Conservation (phyloP, 352 stramenopile species). For the Phytophthora pluvialis region DNA sequence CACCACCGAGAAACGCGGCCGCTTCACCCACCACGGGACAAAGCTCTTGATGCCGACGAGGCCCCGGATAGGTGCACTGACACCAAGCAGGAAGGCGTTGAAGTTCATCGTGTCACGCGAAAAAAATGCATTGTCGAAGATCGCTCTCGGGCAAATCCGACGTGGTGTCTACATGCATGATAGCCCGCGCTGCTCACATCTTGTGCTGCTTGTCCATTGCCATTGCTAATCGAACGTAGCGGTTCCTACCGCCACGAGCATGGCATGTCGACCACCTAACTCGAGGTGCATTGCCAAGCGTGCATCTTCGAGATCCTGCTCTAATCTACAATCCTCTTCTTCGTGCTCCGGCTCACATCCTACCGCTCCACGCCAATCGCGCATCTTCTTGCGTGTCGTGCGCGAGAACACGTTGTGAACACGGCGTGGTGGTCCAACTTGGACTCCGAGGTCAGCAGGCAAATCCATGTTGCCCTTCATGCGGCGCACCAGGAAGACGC, state of each 20-base stretch:
- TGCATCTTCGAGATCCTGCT: slow-evolving; percentile 1
- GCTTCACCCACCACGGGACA: too few species aligned
- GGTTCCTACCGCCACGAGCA: slow-evolving; percentile 2
- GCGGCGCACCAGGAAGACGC: neutral
- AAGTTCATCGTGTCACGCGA: neutral
- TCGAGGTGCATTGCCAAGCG: slow-evolving; percentile 23
- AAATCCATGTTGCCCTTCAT: slow-evolving; percentile 19
- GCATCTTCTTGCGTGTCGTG: slow-evolving; percentile 10
- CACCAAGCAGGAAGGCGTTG: too few species aligned
- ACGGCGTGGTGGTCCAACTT: neutral
- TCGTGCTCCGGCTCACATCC: slow-evolving; percentile 21
- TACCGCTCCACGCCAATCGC: neutral
- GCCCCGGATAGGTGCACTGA: too few species aligned
- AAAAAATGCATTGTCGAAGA: slow-evolving; percentile 6
- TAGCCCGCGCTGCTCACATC: neutral
- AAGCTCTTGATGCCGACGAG: too few species aligned
- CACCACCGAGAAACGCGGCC: too few species aligned
- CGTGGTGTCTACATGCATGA: slow-evolving; percentile 1
- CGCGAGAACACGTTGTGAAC: slow-evolving; percentile 4
- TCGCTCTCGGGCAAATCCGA: slow-evolving; percentile 11
- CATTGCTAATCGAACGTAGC: slow-evolving; percentile 8
- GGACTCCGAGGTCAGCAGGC: neutral
- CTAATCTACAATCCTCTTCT: slow-evolving; percentile 16
- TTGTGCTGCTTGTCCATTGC: neutral
- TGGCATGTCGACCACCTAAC: slow-evolving; percentile 18